Percentiles rank a stretch among this genome's conserved stretches.
phyloP scores from a whole-genome alignment of 352 stramenopile species.

The Phytophthora cactorum region DNA sequence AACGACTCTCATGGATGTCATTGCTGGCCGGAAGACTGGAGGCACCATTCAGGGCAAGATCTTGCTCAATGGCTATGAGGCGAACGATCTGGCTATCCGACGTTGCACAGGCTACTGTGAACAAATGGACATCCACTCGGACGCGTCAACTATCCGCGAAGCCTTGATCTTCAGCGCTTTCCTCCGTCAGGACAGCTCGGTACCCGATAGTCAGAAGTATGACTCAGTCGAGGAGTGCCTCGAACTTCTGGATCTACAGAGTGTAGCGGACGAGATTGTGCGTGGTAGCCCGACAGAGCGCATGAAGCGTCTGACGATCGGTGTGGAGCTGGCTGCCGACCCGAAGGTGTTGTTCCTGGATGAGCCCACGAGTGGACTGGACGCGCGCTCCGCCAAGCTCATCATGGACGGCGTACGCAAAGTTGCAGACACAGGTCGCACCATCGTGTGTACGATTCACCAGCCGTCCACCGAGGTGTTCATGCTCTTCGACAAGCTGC shows the following conservation, averaged over 20 bases:
- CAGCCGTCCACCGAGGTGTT: neutral
- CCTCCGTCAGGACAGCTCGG: slow-evolving; percentile 4
- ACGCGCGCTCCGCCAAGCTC: neutral
- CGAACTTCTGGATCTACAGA: neutral
- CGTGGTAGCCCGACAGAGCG: neutral
- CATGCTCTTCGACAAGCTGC: neutral
- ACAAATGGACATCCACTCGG: neutral
- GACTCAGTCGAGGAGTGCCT: neutral
- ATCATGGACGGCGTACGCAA: slow-evolving; percentile 1
- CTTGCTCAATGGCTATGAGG: neutral
- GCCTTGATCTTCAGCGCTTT: neutral
- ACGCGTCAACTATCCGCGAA: neutral
- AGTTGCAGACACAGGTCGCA: neutral
- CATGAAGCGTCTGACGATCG: slow-evolving; percentile 1
- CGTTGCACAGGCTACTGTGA: neutral
- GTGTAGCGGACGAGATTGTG: slow-evolving; percentile 11
- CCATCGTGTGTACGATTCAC: neutral
- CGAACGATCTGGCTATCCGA: neutral
- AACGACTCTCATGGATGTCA: neutral
- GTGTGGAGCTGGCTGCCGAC: neutral
- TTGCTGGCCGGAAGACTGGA: slow-evolving; percentile 2
- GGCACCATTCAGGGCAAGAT: neutral
- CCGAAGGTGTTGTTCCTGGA: slow-evolving; percentile 1
- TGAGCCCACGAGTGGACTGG: neutral
- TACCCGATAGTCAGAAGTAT: neutral